A percentile compares a stretch with the other conserved stretches of the same genome.
Conservation (phyloP, 495 filamentous ascomycete genomes). For the Aspergillus bertholletiae region DNA sequence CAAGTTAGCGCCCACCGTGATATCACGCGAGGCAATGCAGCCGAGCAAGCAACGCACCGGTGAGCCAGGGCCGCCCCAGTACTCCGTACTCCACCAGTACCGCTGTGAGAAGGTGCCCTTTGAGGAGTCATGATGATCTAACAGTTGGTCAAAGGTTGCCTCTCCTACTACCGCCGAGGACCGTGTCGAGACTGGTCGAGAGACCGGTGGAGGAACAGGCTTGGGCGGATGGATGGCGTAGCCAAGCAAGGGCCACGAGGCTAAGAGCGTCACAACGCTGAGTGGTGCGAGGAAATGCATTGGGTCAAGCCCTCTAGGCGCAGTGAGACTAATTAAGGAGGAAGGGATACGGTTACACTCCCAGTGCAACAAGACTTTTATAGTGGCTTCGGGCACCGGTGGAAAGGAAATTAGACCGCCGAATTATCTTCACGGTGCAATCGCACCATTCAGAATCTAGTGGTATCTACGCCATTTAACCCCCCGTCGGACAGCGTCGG, state of each 20-base stretch:
- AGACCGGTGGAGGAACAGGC: constrained; percentile 1
- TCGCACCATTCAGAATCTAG: no score
- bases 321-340: no score
- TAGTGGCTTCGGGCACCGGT: no score
- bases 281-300: constrained; percentile 5
- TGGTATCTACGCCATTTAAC: no score
- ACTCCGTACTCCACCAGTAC: constrained; percentile 48
- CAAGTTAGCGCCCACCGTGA: constrained; percentile 1
- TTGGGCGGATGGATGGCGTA: neutral
- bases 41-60: constrained; percentile 32
- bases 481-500: no score
- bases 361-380: no score
- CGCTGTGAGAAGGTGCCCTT: constrained; percentile 54
- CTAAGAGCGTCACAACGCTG: neutral
- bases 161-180: constrained; percentile 7
- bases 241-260: constrained; percentile 4
- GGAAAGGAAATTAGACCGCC: no score
- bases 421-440: no score
- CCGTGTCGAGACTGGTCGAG: neutral
- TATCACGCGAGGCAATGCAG: neutral
- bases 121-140: constrained; percentile 49
- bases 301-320: no score
- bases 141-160: constrained; percentile 46
- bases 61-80: constrained; percentile 51
- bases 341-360: no score